Percentiles rank a stretch among this genome's conserved stretches.
Evolutionary conservation across 2,329 filamentous ascomycete genomes (phyloP).

Genomic region (Monilinia laxa): DNA sequence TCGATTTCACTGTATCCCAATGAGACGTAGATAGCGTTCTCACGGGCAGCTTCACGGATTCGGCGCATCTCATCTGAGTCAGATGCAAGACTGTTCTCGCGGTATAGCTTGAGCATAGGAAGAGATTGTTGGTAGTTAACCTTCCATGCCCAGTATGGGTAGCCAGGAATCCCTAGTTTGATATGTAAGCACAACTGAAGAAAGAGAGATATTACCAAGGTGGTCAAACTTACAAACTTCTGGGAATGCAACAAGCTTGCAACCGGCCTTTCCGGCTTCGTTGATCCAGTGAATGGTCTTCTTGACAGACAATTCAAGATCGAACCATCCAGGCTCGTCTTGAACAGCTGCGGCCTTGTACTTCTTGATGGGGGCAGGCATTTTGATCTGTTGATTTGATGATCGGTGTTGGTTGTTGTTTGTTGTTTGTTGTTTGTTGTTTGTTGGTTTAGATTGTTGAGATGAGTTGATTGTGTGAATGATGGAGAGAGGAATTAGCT

Average conservation of each 20-base stretch:
- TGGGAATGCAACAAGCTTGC: constrained; percentile 55
- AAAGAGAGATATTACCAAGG: neutral
- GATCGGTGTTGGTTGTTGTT: neutral
- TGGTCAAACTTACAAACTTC: constrained; percentile 46
- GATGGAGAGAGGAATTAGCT: neutral
- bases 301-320: constrained; percentile 52
- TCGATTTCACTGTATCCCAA: constrained; percentile 51
- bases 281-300: constrained; percentile 59
- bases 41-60: constrained; percentile 48
- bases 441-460: neutral
- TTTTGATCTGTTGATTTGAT: neutral
- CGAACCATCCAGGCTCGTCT: constrained; percentile 59
- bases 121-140: constrained; percentile 28
- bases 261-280: constrained; percentile 53
- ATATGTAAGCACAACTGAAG: neutral
- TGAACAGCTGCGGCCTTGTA: constrained; percentile 50
- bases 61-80: constrained; percentile 46
- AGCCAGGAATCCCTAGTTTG: constrained; percentile 47
- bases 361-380: constrained; percentile 24
- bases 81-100: constrained; percentile 40
- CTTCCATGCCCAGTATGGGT: constrained; percentile 47
- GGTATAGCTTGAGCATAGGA: constrained; percentile 21
- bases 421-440: neutral
- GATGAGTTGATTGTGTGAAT: neutral
- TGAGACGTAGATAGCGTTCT: constrained; percentile 48